Conservation (phyloP, 768 basidiomycete genomes). For the Flagelloscypha sp. region DNA sequence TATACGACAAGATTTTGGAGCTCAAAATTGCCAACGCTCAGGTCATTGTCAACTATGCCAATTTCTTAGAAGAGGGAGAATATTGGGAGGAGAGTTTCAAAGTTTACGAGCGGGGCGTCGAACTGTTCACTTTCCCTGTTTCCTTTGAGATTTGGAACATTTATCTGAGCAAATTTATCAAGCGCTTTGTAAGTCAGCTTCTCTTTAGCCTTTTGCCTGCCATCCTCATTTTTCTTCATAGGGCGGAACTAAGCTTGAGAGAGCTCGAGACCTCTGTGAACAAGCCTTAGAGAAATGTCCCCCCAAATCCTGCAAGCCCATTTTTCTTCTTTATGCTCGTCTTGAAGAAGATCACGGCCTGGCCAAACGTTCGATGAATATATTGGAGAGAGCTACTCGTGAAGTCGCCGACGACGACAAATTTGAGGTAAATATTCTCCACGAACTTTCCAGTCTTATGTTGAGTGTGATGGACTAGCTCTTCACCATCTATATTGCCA, state of each 20-base stretch:
- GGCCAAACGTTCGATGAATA: constrained; percentile 91
- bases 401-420: constrained; percentile 86
- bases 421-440: constrained; percentile 63
- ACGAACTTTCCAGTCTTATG: constrained; percentile 1
- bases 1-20: constrained; percentile 95
- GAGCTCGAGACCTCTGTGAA: constrained; percentile 95
- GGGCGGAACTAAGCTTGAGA: constrained; percentile 91
- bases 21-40: constrained; percentile 97
- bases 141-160: constrained; percentile 99
- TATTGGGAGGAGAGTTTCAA: constrained; percentile 99
- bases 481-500: constrained; percentile 96
- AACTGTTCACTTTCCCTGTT: constrained; percentile 95
- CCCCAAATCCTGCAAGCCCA: constrained; percentile 84
- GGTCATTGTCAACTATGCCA: constrained; percentile 93
- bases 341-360: constrained; percentile 93
- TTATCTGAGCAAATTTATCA: constrained; percentile 93
- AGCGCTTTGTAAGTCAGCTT: constrained; percentile 71
- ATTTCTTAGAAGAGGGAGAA: constrained; percentile 94
- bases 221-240: constrained; percentile 19
- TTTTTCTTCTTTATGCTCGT: constrained; percentile 94
- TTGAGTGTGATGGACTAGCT: constrained; percentile 61
- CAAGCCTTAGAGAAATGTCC: constrained; percentile 97
- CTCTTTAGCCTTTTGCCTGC: constrained; percentile 1
- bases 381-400: constrained; percentile 87
- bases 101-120: constrained; percentile 95